A percentile compares a stretch with the other conserved stretches of the same genome.
These are phyloP conservation scores for Pichia cabralensis DNA, from an alignment of 805 yeast genomes.

Conservation along the genomic window DNA sequence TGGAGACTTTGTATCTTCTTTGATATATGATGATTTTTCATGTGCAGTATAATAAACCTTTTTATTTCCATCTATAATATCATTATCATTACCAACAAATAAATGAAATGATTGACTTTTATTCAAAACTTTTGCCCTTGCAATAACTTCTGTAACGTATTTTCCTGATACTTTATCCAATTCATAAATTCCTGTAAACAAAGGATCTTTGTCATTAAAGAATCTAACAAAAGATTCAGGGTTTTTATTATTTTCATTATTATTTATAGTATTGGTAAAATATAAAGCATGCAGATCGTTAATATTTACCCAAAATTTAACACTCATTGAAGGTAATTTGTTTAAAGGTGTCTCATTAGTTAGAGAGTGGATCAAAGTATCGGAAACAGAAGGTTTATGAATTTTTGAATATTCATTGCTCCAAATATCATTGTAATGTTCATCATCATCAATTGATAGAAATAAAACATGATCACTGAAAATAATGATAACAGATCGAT, in stretches of 20 bases:
- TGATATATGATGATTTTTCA: slow-evolving; percentile 38
- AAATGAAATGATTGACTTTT: slow-evolving; percentile 83
- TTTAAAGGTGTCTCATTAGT: slow-evolving; percentile 71
- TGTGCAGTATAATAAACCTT: slow-evolving; percentile 63
- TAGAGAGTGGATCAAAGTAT: slow-evolving; percentile 81
- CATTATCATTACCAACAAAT: slow-evolving; percentile 38
- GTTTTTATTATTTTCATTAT: not conserved
- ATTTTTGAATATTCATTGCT: slow-evolving; percentile 14
- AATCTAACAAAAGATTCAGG: slow-evolving; percentile 18
- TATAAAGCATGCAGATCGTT: slow-evolving; percentile 43
- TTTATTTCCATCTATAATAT: slow-evolving; percentile 12
- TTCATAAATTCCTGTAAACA: slow-evolving; percentile 16
- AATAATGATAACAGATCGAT: slow-evolving; percentile 52
- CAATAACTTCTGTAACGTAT: slow-evolving; percentile 45
- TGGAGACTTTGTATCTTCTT: slow-evolving; percentile 51
- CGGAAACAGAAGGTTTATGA: slow-evolving; percentile 55
- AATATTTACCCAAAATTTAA: slow-evolving; percentile 57
- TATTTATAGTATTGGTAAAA: slow-evolving; percentile 24
- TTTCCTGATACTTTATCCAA: slow-evolving; percentile 19
- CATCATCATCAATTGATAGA: slow-evolving; percentile 41
- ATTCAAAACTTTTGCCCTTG: slow-evolving; percentile 62
- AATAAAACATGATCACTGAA: slow-evolving; percentile 76
- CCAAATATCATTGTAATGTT: slow-evolving; percentile 23
- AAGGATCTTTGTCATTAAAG: slow-evolving; percentile 13
- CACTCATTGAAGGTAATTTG: slow-evolving; percentile 59